phyloP scores from a whole-genome alignment of 805 yeast species.

The Hanseniaspora hatyaiensis region DNA sequence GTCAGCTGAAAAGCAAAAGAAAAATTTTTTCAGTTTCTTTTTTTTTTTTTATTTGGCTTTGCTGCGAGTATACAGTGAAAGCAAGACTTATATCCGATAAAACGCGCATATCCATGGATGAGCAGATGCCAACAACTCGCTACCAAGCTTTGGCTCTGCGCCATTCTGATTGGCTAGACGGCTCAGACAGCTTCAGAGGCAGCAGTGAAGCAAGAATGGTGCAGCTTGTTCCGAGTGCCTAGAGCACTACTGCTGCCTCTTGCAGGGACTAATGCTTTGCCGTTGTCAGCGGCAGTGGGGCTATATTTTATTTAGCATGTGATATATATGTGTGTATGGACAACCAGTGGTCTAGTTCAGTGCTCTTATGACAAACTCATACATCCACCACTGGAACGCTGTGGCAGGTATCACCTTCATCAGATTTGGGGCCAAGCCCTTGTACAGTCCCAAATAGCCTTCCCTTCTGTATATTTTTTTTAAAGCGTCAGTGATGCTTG shows the following conservation, averaged over 20 bases:
- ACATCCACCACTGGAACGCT: constrained; percentile 89
- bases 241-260: too few relatives aligned
- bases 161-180: too few relatives aligned
- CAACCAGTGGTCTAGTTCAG: background rate
- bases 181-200: too few relatives aligned
- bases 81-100: constrained; percentile 1
- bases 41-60: background rate
- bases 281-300: too few relatives aligned
- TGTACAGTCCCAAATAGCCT: constrained; percentile 62
- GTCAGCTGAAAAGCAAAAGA: too few relatives aligned
- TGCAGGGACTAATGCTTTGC: too few relatives aligned
- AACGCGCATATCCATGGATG: background rate
- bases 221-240: too few relatives aligned
- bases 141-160: too few relatives aligned
- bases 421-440: constrained; percentile 66
- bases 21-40: background rate
- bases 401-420: constrained; percentile 87
- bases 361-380: constrained; percentile 47
- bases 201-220: too few relatives aligned
- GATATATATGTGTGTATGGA: background rate
- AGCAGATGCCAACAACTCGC: too few relatives aligned
- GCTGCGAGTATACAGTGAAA: background rate
- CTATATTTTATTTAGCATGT: too few relatives aligned
- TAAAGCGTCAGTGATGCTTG: constrained; percentile 65
- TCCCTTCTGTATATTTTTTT: constrained; percentile 56